phyloP scores from a whole-genome alignment of 495 filamentous ascomycete species.

The Astrothelium macrocarpum region DNA sequence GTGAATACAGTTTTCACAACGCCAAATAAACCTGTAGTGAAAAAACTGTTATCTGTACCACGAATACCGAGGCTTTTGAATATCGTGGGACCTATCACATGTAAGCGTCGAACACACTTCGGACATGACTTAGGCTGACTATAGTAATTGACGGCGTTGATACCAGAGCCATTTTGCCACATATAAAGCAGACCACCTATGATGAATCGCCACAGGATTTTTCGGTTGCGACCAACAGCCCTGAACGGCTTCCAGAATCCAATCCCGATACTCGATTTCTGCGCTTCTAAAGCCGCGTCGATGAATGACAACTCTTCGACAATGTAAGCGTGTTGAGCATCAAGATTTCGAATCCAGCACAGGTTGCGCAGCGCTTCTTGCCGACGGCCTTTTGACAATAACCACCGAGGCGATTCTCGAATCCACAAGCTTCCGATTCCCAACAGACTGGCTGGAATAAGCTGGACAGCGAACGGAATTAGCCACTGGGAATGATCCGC shows the following conservation, averaged over 20 bases:
- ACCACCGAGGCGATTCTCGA: conserved; percentile 57
- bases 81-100: conserved; percentile 35
- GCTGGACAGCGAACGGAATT: conserved; percentile 48
- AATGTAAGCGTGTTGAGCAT: conserved; percentile 51
- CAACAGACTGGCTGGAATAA: conserved; percentile 45
- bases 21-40: conserved; percentile 45
- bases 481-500: conserved; percentile 43
- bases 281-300: conserved; percentile 49
- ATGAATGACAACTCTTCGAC: conserved; percentile 55
- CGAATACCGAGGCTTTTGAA: conserved; percentile 50
- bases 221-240: conserved; percentile 37
- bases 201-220: conserved; percentile 54
- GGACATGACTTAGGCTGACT: conserved; percentile 26
- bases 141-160: conserved; percentile 63
- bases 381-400: conserved; percentile 46
- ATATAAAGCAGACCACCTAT: conserved; percentile 57
- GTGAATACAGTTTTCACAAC: conserved; percentile 51
- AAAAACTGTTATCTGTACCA: conserved; percentile 40
- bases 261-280: conserved; percentile 44
- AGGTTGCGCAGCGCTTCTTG: conserved; percentile 50
- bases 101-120: conserved; percentile 31
- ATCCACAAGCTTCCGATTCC: conserved; percentile 42
- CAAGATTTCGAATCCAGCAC: conserved; percentile 54
- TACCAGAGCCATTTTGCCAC: conserved; percentile 57
- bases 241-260: conserved; percentile 63